Percentiles rank a stretch among this genome's conserved stretches.
These are phyloP conservation scores for Nicotiana obtusifolia DNA, from an alignment of 257 asterid species.

Conservation along the genomic window DNA sequence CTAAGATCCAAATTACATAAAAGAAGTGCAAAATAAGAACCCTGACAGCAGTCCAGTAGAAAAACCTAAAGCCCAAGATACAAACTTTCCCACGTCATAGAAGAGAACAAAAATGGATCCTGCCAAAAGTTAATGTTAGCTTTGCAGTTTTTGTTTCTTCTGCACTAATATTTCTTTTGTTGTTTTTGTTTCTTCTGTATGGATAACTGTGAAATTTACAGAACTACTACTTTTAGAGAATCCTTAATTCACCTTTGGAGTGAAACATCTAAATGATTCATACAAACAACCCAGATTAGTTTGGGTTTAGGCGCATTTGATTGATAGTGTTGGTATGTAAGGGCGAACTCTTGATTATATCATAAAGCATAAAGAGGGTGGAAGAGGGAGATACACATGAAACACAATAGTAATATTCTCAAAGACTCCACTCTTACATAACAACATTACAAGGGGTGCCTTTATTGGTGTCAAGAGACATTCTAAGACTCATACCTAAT, in stretches of 20 bases:
- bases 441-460: no score
- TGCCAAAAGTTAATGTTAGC: not conserved
- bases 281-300: not conserved
- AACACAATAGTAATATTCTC: no score
- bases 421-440: no score
- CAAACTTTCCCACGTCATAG: not conserved
- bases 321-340: not conserved
- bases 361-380: no score
- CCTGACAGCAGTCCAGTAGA: not conserved
- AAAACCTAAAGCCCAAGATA: not conserved
- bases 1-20: not conserved
- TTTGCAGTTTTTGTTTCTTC: not conserved
- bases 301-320: not conserved
- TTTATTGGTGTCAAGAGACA: no score
- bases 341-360: no score
- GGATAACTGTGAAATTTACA: not conserved
- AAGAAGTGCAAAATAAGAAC: not conserved
- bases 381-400: no score
- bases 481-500: not conserved
- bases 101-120: not conserved
- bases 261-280: not conserved
- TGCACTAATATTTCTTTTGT: no score
- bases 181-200: no score
- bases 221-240: not conserved
- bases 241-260: not conserved